These are phyloP conservation scores for Effrenium voratum DNA, from an alignment of 73 alveolate species.

Conservation along the genomic window DNA sequence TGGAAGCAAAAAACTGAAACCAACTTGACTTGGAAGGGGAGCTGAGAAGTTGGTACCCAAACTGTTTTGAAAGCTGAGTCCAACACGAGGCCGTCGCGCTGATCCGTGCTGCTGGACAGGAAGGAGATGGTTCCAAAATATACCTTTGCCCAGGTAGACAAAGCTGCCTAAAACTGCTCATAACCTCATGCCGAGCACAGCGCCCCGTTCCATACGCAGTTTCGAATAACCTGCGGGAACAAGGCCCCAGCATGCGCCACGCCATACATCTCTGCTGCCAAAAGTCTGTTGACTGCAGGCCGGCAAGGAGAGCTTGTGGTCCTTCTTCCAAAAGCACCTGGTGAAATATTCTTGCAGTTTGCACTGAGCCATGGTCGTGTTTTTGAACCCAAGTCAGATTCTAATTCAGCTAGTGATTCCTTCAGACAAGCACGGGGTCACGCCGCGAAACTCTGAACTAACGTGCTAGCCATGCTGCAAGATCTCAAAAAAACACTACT, in stretches of 20 bases:
- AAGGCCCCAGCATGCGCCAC: neutral
- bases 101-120: too few relatives aligned
- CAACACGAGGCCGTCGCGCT: neutral
- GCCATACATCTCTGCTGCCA: neutral
- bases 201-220: slow-evolving; percentile 57
- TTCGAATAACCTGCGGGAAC: slow-evolving; percentile 37
- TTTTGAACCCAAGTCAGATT: too few relatives aligned
- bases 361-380: too few relatives aligned
- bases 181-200: neutral
- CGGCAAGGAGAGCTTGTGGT: slow-evolving; percentile 4
- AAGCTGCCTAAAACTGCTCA: too few relatives aligned
- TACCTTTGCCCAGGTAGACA: neutral
- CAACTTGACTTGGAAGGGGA: too few relatives aligned
- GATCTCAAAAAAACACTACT: too few relatives aligned
- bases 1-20: too few relatives aligned
- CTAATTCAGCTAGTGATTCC: too few relatives aligned
- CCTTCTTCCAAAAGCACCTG: slow-evolving; percentile 57
- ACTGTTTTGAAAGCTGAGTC: too few relatives aligned
- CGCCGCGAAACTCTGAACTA: too few relatives aligned
- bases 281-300: slow-evolving; percentile 37
- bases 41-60: neutral
- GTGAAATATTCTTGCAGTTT: neutral
- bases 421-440: too few relatives aligned
- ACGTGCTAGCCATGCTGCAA: too few relatives aligned
- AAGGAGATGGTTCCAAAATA: neutral